Percentiles rank a stretch among this genome's conserved stretches.
Evolutionary conservation across 306 rosid species (phyloP).

Genomic region (Nissolia schottii): DNA sequence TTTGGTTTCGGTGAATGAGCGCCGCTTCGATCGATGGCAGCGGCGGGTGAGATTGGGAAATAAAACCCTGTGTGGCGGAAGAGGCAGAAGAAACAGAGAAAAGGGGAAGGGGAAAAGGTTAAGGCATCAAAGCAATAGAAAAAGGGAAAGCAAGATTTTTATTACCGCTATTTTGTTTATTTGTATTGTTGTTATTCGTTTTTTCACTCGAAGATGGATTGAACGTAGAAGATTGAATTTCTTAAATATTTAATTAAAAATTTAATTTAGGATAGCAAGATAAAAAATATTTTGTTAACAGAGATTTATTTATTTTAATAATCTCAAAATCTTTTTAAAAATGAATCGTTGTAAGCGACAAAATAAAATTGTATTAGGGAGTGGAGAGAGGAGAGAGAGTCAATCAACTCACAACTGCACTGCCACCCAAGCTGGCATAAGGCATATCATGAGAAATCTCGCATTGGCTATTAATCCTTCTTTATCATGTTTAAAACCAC

Average conservation of each 20-base stretch:
- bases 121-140: not conserved
- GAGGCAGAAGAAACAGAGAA: not conserved
- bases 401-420: not conserved
- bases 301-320: no score
- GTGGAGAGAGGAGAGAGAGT: not conserved
- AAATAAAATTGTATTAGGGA: not conserved
- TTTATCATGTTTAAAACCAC: not conserved
- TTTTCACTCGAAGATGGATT: no score
- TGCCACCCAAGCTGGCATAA: not conserved
- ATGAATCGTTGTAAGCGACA: no score
- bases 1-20: not conserved
- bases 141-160: no score
- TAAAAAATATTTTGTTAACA: no score
- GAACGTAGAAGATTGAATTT: no score
- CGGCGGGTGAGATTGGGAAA: not conserved
- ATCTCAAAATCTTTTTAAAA: no score
- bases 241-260: no score
- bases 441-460: not conserved
- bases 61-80: no score
- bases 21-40: not conserved
- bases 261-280: no score
- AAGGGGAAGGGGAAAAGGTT: not conserved
- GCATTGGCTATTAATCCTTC: not conserved
- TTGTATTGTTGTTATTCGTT: no score
- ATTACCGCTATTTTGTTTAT: no score